phyloP scores from a whole-genome alignment of 192 early-diverging fungal species.

The Linnemannia zychae region DNA sequence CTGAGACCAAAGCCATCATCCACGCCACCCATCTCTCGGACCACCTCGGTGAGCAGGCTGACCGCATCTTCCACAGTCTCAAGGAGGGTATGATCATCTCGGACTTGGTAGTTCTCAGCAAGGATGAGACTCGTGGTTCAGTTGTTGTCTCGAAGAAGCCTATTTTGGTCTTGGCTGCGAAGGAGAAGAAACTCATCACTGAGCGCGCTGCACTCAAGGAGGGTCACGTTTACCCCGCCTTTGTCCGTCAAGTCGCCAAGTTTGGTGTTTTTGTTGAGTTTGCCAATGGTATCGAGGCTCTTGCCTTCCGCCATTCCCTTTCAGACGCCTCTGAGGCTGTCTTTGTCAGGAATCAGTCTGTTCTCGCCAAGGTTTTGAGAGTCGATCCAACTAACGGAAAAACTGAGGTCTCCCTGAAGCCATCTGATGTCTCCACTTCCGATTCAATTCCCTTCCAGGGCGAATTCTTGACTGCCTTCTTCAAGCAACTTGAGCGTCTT shows the following conservation, averaged over 20 bases:
- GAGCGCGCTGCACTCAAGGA: constrained; percentile 59
- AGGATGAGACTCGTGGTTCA: constrained; percentile 59
- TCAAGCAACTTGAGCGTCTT: constrained; percentile 62
- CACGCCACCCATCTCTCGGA: constrained; percentile 75
- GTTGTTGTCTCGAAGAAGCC: constrained; percentile 77
- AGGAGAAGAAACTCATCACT: constrained; percentile 59
- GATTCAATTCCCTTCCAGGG: constrained; percentile 58
- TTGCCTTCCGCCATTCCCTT: constrained; percentile 71
- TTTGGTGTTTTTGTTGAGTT: constrained; percentile 78
- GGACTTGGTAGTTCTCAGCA: constrained; percentile 70
- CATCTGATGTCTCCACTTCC: constrained; percentile 61
- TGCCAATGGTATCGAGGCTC: constrained; percentile 66
- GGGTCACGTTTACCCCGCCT: constrained; percentile 76
- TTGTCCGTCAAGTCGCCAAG: constrained; percentile 71
- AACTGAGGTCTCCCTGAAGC: constrained; percentile 77
- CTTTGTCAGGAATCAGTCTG: constrained; percentile 77
- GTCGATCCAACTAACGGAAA: constrained; percentile 65
- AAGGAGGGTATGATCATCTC: constrained; percentile 60
- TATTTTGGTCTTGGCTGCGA: constrained; percentile 69
- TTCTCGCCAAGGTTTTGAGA: constrained; percentile 69
- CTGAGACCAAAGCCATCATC: constrained; percentile 68
- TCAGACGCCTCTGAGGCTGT: constrained; percentile 67
- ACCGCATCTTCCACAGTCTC: constrained; percentile 57
- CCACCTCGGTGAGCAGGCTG: constrained; percentile 64
- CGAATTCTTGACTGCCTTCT: constrained; percentile 66